Evolutionary conservation across 2,329 filamentous ascomycete species (phyloP).

Genomic region (Diaporthe aspalathi): DNA sequence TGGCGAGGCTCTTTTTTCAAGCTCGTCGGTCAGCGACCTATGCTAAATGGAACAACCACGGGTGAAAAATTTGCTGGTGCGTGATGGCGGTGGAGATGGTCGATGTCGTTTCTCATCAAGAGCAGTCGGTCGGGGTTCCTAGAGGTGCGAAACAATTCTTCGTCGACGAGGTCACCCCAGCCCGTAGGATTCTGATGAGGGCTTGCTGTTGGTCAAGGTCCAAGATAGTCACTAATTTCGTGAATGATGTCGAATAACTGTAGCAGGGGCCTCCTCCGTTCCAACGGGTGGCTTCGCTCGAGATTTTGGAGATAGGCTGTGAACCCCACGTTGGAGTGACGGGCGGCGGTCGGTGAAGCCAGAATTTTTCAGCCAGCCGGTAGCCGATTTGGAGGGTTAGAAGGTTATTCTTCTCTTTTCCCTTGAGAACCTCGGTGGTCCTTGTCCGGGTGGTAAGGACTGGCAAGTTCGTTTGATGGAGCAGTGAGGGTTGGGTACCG

Average conservation of each 20-base stretch:
- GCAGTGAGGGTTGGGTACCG: slow-evolving; percentile 11
- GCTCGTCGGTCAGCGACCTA: background rate
- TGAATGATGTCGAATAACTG: background rate
- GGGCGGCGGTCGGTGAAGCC: background rate
- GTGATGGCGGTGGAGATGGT: background rate
- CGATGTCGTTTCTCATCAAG: background rate
- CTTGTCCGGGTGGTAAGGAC: background rate
- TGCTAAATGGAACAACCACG: background rate
- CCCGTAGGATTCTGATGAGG: background rate
- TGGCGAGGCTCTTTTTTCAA: background rate
- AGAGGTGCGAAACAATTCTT: background rate
- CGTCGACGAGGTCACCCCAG: background rate
- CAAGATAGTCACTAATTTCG: background rate
- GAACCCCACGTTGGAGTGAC: background rate
- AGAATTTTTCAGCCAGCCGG: background rate
- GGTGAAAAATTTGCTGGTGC: slow-evolving; percentile 1
- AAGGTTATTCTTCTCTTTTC: background rate
- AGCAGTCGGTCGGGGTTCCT: background rate
- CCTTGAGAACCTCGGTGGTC: background rate
- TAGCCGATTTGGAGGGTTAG: background rate
- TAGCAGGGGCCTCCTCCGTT: background rate
- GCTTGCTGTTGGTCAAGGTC: background rate
- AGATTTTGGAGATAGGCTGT: background rate
- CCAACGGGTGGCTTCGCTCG: background rate
- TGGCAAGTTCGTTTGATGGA: background rate